These are phyloP conservation scores for Cadophora sp. DNA, from an alignment of 2,329 filamentous ascomycete species.

Conservation along the genomic window DNA sequence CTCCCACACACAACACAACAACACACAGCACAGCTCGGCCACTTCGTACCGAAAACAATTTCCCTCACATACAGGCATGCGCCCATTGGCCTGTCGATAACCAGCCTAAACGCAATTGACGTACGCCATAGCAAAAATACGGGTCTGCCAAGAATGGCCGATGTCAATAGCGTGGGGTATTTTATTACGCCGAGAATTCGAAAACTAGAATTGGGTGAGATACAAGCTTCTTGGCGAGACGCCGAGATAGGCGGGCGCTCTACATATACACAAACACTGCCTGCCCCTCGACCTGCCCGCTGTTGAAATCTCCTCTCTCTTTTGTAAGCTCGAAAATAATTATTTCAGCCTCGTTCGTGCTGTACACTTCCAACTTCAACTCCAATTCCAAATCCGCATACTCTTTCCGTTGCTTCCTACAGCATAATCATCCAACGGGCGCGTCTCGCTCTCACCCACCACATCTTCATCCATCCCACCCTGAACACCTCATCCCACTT, in stretches of 20 bases:
- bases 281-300: neutral
- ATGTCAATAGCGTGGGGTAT: constrained; percentile 4
- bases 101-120: neutral
- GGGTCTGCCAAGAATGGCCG: neutral
- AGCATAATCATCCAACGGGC: neutral
- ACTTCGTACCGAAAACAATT: neutral
- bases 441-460: too few species aligned
- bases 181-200: neutral
- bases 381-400: neutral
- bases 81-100: neutral
- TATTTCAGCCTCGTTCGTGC: too few species aligned
- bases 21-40: neutral
- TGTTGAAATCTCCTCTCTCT: neutral
- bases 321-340: neutral
- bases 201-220: neutral
- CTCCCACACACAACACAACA: neutral
- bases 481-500: neutral
- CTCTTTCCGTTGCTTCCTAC: neutral
- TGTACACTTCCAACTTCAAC: too few species aligned
- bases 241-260: neutral
- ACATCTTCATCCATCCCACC: neutral
- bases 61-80: neutral
- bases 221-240: neutral
- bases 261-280: neutral
- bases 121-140: neutral